A percentile compares a stretch with the other conserved stretches of the same genome.
These are phyloP conservation scores for Magnusiomyces tetraspermus DNA, from an alignment of 1,139 yeast species.

Conservation along the genomic window DNA sequence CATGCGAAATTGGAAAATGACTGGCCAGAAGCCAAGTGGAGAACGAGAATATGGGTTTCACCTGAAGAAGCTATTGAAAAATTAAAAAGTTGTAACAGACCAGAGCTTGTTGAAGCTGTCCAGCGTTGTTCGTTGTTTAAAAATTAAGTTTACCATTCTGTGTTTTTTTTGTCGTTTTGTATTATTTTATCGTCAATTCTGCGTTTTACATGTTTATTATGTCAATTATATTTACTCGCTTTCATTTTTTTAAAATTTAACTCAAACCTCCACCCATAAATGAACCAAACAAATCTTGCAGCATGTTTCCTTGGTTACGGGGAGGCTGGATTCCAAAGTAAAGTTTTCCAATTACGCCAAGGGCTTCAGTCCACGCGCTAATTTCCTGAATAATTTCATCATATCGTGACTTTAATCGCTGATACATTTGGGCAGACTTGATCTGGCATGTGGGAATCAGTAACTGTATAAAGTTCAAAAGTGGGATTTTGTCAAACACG, in stretches of 20 bases:
- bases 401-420: slow-evolving; percentile 47
- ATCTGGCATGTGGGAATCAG: slow-evolving; percentile 55
- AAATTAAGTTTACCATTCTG: not conserved
- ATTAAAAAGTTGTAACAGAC: slow-evolving; percentile 49
- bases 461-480: slow-evolving; percentile 63
- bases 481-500: slow-evolving; percentile 29
- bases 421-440: slow-evolving; percentile 41
- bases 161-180: not conserved
- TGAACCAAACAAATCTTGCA: slow-evolving; percentile 43
- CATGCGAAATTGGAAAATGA: slow-evolving; percentile 38
- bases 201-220: not conserved
- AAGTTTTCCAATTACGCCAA: slow-evolving; percentile 37
- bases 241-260: not conserved
- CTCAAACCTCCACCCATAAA: slow-evolving; percentile 12
- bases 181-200: not conserved
- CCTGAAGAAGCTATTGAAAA: slow-evolving; percentile 65
- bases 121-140: slow-evolving; percentile 35
- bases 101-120: slow-evolving; percentile 61
- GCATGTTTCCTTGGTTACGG: slow-evolving; percentile 48
- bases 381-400: slow-evolving; percentile 40
- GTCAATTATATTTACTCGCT: not conserved
- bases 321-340: slow-evolving; percentile 52
- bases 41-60: slow-evolving; percentile 68
- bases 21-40: slow-evolving; percentile 64
- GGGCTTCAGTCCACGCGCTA: slow-evolving; percentile 27